Conservation (phyloP, 139 green algal species). For the Microglena sp. region DNA sequence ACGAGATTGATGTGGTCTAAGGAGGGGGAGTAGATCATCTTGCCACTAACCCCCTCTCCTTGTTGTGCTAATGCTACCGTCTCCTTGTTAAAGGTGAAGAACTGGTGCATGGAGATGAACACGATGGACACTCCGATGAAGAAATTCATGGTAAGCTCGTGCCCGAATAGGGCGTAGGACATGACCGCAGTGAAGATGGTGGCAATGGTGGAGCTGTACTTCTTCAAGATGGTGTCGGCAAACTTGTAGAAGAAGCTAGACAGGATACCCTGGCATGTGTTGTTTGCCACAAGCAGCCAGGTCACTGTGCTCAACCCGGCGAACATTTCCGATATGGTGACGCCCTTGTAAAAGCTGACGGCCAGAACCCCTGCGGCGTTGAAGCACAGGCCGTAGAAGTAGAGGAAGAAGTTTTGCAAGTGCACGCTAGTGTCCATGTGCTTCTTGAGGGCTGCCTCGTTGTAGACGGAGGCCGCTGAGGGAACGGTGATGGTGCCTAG, state of each 20-base stretch:
- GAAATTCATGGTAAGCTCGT: conserved; percentile 90
- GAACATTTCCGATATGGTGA: conserved; percentile 12
- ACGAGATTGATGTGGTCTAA: conserved; percentile 34
- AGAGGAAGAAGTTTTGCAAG: conserved; percentile 97
- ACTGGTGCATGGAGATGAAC: conserved; percentile 95
- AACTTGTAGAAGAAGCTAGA: conserved; percentile 97
- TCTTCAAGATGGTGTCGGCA: conserved; percentile 94
- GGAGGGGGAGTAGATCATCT: conserved; percentile 28
- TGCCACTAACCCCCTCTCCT: not conserved
- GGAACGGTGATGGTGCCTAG: conserved; percentile 78
- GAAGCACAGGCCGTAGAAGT: conserved; percentile 85
- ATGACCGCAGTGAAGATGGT: conserved; percentile 85
- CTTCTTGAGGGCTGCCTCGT: conserved; percentile 28
- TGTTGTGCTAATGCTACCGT: not conserved
- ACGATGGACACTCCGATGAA: conserved; percentile 89
- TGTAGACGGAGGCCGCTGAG: conserved; percentile 59
- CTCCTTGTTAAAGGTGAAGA: conserved; percentile 12
- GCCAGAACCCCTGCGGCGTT: conserved; percentile 59
- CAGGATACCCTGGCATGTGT: conserved; percentile 86
- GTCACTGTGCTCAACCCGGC: conserved; percentile 37
- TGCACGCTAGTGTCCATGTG: conserved; percentile 94
- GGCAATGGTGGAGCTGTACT: conserved; percentile 89
- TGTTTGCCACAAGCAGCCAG: conserved; percentile 82
- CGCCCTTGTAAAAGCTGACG: conserved; percentile 16
- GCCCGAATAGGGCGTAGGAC: conserved; percentile 77